phyloP scores from a whole-genome alignment of 2,329 filamentous ascomycete species.

The Rhynchosporium secalis region DNA sequence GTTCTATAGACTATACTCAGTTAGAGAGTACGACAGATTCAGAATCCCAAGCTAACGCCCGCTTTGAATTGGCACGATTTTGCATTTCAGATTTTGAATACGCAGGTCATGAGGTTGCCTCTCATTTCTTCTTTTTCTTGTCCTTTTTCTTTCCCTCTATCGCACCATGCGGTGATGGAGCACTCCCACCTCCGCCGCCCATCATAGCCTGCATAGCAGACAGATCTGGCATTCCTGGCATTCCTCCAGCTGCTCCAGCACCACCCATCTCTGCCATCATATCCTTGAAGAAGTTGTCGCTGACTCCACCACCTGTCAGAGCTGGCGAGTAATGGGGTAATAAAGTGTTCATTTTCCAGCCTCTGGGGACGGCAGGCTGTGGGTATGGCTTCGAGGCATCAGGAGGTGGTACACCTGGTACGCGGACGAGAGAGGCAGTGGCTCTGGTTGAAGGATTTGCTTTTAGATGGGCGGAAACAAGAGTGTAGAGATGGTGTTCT shows the following conservation, averaged over 20 bases:
- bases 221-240: slow-evolving; percentile 45
- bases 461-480: slow-evolving; percentile 75
- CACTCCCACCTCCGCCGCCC: slow-evolving; percentile 34
- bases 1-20: not conserved
- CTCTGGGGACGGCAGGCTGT: slow-evolving; percentile 72
- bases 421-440: slow-evolving; percentile 67
- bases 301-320: slow-evolving; percentile 88
- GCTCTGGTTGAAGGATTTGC: slow-evolving; percentile 75
- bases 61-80: slow-evolving; percentile 2
- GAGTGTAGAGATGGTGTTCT: slow-evolving; percentile 85
- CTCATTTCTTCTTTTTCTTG: slow-evolving; percentile 35
- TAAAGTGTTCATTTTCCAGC: slow-evolving; percentile 86
- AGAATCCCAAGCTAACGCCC: not conserved
- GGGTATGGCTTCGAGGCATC: slow-evolving; percentile 68
- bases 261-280: slow-evolving; percentile 85
- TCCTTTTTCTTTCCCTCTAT: slow-evolving; percentile 48
- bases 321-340: slow-evolving; percentile 86
- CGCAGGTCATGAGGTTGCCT: not conserved
- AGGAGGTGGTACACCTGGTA: slow-evolving; percentile 67
- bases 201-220: slow-evolving; percentile 56
- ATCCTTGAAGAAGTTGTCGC: slow-evolving; percentile 91
- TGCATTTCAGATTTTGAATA: not conserved
- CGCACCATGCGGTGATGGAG: slow-evolving; percentile 34
- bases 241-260: slow-evolving; percentile 26
- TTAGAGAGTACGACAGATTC: not conserved